These are phyloP conservation scores for Pichia sp. DNA, from an alignment of 1,139 yeast genomes.

Conservation along the genomic window DNA sequence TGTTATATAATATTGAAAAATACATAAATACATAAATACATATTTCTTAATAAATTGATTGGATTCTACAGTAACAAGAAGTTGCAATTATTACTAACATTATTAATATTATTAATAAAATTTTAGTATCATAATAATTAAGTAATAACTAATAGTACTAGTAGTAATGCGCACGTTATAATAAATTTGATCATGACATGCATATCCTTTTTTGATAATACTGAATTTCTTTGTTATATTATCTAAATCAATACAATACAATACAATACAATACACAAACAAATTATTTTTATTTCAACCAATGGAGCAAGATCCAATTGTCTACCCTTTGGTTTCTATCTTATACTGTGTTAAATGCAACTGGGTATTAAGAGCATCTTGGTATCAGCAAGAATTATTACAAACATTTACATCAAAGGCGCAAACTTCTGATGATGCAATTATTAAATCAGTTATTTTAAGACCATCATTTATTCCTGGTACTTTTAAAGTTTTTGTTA, in stretches of 20 bases:
- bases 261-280: too few species aligned
- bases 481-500: slow-evolving; percentile 41
- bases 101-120: too few species aligned
- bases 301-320: slow-evolving; percentile 10
- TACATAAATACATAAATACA: too few species aligned
- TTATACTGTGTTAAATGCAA: slow-evolving; percentile 56
- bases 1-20: too few species aligned
- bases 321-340: slow-evolving; percentile 37
- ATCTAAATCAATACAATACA: background rate
- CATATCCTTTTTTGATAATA: too few species aligned
- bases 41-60: too few species aligned
- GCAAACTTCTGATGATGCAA: slow-evolving; percentile 11
- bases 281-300: background rate
- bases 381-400: slow-evolving; percentile 59
- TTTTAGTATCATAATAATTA: too few species aligned
- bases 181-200: too few species aligned
- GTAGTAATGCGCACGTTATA: too few species aligned
- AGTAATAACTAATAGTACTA: too few species aligned
- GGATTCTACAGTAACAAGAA: too few species aligned
- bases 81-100: too few species aligned
- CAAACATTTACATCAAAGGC: slow-evolving; percentile 45
- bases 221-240: background rate
- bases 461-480: slow-evolving; percentile 47
- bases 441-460: slow-evolving; percentile 47
- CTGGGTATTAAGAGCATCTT: slow-evolving; percentile 62